Conservation (phyloP, 495 filamentous ascomycete genomes). For the Penicillium egyptiacum region DNA sequence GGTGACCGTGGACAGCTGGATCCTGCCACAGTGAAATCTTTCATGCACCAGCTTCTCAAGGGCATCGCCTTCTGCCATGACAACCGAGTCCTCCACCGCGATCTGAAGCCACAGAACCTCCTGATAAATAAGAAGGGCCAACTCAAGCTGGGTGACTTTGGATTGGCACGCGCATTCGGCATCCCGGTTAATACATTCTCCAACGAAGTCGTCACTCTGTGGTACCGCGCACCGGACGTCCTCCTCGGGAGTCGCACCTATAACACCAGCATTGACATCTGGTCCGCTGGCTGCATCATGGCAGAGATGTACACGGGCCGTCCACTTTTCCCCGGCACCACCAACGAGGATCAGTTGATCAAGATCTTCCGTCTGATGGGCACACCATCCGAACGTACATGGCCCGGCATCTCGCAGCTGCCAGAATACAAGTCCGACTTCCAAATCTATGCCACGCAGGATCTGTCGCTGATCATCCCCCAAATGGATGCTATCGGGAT, state of each 20-base stretch:
- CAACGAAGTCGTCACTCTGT: slow-evolving; percentile 95
- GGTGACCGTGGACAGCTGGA: slow-evolving; percentile 81
- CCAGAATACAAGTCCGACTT: slow-evolving; percentile 94
- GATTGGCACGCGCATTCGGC: slow-evolving; percentile 87
- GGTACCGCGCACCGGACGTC: slow-evolving; percentile 94
- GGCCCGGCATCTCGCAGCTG: slow-evolving; percentile 86
- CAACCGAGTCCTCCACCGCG: slow-evolving; percentile 92
- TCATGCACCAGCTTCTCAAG: slow-evolving; percentile 93
- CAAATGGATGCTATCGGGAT: slow-evolving; percentile 85
- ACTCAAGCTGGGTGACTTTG: slow-evolving; percentile 94
- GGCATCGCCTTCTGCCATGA: slow-evolving; percentile 97
- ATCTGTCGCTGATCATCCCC: slow-evolving; percentile 78
- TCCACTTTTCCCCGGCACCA: slow-evolving; percentile 90
- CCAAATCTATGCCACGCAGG: slow-evolving; percentile 94
- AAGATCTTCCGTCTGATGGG: slow-evolving; percentile 98
- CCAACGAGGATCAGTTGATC: slow-evolving; percentile 92
- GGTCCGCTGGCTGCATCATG: slow-evolving; percentile 98
- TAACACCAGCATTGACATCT: slow-evolving; percentile 97
- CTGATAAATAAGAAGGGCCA: slow-evolving; percentile 90
- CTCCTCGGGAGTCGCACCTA: slow-evolving; percentile 88
- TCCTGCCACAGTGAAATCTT: slow-evolving; percentile 86
- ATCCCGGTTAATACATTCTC: slow-evolving; percentile 98
- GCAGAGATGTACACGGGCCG: slow-evolving; percentile 96
- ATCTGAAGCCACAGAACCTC: slow-evolving; percentile 93
- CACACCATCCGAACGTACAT: slow-evolving; percentile 86